These are phyloP conservation scores for Lasiosphaeria hispida DNA, from an alignment of 495 filamentous ascomycete species.

Conservation along the genomic window DNA sequence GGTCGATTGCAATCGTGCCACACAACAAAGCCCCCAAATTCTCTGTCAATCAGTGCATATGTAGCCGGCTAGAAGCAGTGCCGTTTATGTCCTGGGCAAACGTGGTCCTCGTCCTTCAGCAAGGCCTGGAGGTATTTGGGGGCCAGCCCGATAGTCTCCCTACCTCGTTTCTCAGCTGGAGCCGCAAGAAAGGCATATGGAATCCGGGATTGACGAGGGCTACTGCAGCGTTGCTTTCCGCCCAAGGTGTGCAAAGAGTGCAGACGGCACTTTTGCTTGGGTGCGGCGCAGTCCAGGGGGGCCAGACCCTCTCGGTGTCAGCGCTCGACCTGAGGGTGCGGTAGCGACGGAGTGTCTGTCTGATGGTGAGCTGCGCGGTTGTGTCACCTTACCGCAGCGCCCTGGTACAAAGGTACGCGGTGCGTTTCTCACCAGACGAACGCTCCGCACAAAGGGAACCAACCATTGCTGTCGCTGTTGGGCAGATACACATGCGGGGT, in stretches of 20 bases:
- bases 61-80: too few species aligned
- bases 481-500: conserved; percentile 23
- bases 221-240: conserved; percentile 11
- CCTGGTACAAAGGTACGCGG: not conserved
- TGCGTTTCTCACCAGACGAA: not conserved
- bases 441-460: not conserved
- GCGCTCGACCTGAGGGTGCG: not conserved
- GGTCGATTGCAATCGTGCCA: not conserved
- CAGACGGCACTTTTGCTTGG: not conserved
- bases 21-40: not conserved
- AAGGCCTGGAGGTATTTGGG: too few species aligned
- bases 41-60: too few species aligned
- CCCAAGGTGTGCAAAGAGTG: not conserved
- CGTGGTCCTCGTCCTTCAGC: too few species aligned
- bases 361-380: conserved; percentile 9
- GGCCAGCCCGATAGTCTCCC: not conserved
- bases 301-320: not conserved
- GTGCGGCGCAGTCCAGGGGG: conserved; percentile 6
- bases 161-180: not conserved
- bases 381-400: conserved; percentile 6
- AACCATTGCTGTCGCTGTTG: conserved; percentile 20
- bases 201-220: not conserved
- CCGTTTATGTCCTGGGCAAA: too few species aligned
- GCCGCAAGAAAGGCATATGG: not conserved
- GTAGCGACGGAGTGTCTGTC: not conserved